These are phyloP conservation scores for Candida ponderosae DNA, from an alignment of 805 yeast species.

Conservation along the genomic window DNA sequence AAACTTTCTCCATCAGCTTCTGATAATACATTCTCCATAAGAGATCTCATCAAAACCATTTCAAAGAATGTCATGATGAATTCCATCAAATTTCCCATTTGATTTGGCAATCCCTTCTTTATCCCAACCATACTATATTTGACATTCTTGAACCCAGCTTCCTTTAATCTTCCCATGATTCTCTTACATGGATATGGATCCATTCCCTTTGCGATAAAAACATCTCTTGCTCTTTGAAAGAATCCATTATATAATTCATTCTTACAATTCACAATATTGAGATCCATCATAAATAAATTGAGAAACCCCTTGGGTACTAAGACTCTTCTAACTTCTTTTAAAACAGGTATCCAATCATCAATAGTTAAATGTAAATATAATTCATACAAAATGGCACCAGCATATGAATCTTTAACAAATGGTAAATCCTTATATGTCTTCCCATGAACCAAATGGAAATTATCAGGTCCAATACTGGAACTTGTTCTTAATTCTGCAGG, in stretches of 20 bases:
- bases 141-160: constrained; percentile 14
- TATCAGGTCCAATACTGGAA: constrained; percentile 12
- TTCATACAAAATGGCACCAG: constrained; percentile 12
- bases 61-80: constrained; percentile 14
- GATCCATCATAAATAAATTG: constrained; percentile 14
- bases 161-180: constrained; percentile 8
- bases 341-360: constrained; percentile 15
- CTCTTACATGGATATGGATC: constrained; percentile 19
- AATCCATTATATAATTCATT: constrained; percentile 8
- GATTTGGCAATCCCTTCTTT: constrained; percentile 12
- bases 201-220: constrained; percentile 9
- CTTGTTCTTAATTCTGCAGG: constrained; percentile 3
- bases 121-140: constrained; percentile 14
- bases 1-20: constrained; percentile 8
- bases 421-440: constrained; percentile 12
- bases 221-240: constrained; percentile 6
- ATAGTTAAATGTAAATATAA: constrained; percentile 10
- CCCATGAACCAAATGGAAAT: constrained; percentile 15
- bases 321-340: constrained; percentile 13
- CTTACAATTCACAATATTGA: constrained; percentile 12
- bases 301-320: constrained; percentile 11
- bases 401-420: constrained; percentile 11
- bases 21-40: neutral
- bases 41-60: constrained; percentile 5
- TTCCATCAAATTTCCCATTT: constrained; percentile 18